These are phyloP conservation scores for Takakia lepidozioides DNA, from an alignment of 225 moss, liverwort and hornwort species.

Conservation along the genomic window DNA sequence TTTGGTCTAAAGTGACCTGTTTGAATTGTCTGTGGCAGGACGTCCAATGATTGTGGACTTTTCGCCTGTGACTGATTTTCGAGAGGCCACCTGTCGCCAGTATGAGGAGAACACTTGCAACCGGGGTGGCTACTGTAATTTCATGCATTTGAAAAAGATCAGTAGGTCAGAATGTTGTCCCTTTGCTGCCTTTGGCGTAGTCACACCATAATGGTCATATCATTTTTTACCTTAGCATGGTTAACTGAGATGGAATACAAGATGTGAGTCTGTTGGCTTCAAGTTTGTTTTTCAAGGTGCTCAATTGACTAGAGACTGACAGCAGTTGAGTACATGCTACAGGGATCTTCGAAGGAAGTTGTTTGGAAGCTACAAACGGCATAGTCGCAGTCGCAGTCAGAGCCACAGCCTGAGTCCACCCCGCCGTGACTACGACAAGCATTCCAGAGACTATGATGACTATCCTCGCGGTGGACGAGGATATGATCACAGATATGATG, in stretches of 20 bases:
- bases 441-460: slow-evolving; percentile 27
- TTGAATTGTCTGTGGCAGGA: slow-evolving; percentile 10
- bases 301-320: background rate
- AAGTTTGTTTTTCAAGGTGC: background rate
- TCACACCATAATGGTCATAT: too few relatives aligned
- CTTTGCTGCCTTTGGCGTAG: background rate
- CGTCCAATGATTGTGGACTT: slow-evolving; percentile 30
- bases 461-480: slow-evolving; percentile 17
- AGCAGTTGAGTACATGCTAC: background rate
- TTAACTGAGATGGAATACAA: too few relatives aligned
- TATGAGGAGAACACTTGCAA: slow-evolving; percentile 37
- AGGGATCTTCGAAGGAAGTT: slow-evolving; percentile 41
- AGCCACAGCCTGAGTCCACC: slow-evolving; percentile 34
- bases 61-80: slow-evolving; percentile 32
- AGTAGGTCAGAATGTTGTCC: slow-evolving; percentile 9
- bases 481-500: slow-evolving; percentile 25
- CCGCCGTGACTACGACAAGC: slow-evolving; percentile 26
- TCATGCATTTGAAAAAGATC: slow-evolving; percentile 33
- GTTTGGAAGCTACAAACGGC: slow-evolving; percentile 28
- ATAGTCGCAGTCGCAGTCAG: slow-evolving; percentile 18
- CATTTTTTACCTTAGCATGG: too few relatives aligned
- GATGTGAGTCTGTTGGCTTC: too few relatives aligned
- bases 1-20: background rate
- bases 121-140: slow-evolving; percentile 35
- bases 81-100: slow-evolving; percentile 30